phyloP scores from a whole-genome alignment of 2,329 filamentous ascomycete species.

The Fusarium scirpi region DNA sequence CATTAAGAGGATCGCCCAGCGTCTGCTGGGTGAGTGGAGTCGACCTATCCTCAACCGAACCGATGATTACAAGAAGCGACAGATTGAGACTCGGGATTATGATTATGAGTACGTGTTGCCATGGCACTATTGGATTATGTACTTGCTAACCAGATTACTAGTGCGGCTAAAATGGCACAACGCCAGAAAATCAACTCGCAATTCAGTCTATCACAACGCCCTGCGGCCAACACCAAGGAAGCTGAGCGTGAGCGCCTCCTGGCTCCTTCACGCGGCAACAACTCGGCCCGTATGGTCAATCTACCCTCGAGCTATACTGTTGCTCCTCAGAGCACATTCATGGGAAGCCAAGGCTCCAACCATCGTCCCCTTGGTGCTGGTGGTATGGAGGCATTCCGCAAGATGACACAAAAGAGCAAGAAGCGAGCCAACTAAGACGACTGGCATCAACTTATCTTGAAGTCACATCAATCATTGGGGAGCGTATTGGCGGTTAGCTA shows the following conservation, averaged over 20 bases:
- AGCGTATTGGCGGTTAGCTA: constrained; percentile 35
- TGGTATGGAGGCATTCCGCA: constrained; percentile 73
- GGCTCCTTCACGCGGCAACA: constrained; percentile 65
- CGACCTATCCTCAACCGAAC: constrained; percentile 92
- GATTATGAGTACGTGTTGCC: constrained; percentile 67
- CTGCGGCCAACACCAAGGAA: constrained; percentile 58
- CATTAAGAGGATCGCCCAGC: constrained; percentile 95
- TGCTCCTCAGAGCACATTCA: constrained; percentile 72
- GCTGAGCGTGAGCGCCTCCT: constrained; percentile 69
- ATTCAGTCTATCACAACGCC: constrained; percentile 64
- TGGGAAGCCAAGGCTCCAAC: constrained; percentile 62
- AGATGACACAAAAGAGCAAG: constrained; percentile 74
- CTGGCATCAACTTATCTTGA: not conserved
- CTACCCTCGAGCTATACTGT: constrained; percentile 70
- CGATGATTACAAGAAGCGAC: constrained; percentile 92
- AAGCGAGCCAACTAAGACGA: constrained; percentile 53
- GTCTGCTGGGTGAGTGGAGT: constrained; percentile 94
- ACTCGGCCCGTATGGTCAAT: constrained; percentile 67
- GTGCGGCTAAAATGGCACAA: constrained; percentile 66
- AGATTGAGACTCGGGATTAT: constrained; percentile 72
- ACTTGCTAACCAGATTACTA: constrained; percentile 47
- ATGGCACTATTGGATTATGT: rapidly evolving
- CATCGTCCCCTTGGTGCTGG: constrained; percentile 72
- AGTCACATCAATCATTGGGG: constrained; percentile 5
- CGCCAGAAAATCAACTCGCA: constrained; percentile 61